Evolutionary conservation across 2,329 filamentous ascomycete species (phyloP), one percentile per base, ranked within the genome.

Genomic region (Hirsutella rhossiliensis): DNA sequence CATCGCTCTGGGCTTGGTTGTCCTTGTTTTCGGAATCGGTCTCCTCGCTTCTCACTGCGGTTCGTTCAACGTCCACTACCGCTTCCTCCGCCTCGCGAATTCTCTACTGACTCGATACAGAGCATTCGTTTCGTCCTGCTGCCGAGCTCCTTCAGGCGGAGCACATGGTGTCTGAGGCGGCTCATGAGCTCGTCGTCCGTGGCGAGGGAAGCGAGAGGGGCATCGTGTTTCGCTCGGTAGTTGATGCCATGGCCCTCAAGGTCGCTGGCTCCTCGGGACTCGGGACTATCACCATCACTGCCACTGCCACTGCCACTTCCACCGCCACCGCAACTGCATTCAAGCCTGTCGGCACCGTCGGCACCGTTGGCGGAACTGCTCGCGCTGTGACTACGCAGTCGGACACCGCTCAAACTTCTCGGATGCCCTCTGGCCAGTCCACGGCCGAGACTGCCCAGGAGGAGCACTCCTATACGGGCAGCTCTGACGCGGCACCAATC

Each of bases 1-100:
- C 28, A 11, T 51, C 29, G 20, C 49, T 5, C 23, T 46, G 12
- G 46, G 42, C 40, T 36, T 56, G n/a, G 38, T 55, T 19, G 43
- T 46, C 19, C 37, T 50, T 42, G 52, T 60, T 48, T 57, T 62
- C 47, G 55, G 52, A 23, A 53, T 60, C 39, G 54, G 56, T 13
- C 31, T 62, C 31, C 32, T 61, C 36, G 53, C 54, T 20, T 51
- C 56, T 43, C 28, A 45, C 37, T 60, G 53, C 43, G 51, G 59
- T 62, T 51, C 30, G 47, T 31, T 30, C 12, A 41, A 2, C 39
- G 4, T 9, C n/a, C 8, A 3, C 8, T 36, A 36, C 15, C 18
- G 18, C 13, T n/a, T 17, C 9, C 9, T 5, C 34, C 5, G 11
- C n/a, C 9, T 27, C 23, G 3, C n/a, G 7, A 18, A 36, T 4